Base-by-base conservation (phyloP, 2,329 filamentous ascomycete genomes). In the Knufia fluminis region DNA sequence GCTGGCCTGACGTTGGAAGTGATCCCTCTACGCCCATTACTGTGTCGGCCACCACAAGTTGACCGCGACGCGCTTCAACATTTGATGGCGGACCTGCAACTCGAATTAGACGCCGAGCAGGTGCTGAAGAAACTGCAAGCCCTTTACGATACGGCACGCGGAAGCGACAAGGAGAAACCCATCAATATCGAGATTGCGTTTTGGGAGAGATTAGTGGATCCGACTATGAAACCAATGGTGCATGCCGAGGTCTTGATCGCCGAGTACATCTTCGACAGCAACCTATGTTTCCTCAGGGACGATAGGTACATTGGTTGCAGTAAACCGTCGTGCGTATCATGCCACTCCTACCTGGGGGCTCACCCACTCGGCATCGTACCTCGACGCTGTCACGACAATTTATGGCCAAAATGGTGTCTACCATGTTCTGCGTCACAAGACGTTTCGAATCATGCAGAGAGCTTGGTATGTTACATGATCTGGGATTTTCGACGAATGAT, bases 261-360 rank as follows among this genome's bases (percentile, higher is more conserved):
- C 1, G 71, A 78, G 33, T 61, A 71, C 45, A 76, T 77, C 52
- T 60, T 67, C 52, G 45, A 53, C 3, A 56, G 56, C 0, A 31
- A 54, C 0, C 55, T 68, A 1, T 20, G 14, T 0, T 77, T 72
- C 53, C 61, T 63, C 2, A 62, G 60, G 1, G 48, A 60, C 3
- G 73, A 77, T 50, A 59, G 60, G 2, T 77, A 68, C 53, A 68
- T 78, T 10, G 73, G 68, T 2, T 74, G 69, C 51, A 78, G 73
- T 57, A 78, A 78, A 57, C 66, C 68, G 0, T 69, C 75, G 2
- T 78, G 74, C 48, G 70, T 72, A 50, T 73, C 69, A 45, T 78
- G 73, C 56, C 57, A 59, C 48, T 50, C 62, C 31, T 65, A 66
- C 41, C 60, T 65, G 43, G 52, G 35, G 16, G 32, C 58, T 46